These are phyloP conservation scores for Phytopythium helicoides DNA, from an alignment of 352 stramenopile genomes.

Conservation along the genomic window DNA sequence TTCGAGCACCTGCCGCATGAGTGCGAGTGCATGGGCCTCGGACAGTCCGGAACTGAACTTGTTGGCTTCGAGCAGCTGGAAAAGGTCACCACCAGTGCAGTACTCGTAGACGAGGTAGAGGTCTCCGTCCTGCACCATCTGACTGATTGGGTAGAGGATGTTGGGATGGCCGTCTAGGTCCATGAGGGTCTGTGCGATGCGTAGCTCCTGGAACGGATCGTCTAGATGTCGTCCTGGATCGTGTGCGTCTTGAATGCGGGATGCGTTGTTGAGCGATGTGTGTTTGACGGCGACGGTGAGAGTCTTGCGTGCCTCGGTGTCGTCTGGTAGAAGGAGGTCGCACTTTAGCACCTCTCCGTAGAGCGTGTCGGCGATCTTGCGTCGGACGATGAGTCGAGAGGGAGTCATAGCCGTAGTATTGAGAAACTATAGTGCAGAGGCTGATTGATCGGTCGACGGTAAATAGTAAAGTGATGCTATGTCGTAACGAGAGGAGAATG, in stretches of 20 bases:
- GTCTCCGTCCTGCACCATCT: conserved; percentile 11
- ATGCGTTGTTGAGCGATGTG: conserved; percentile 7
- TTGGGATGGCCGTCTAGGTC: conserved; percentile 12
- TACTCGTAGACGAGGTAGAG: conserved; percentile 37
- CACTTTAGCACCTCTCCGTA: conserved; percentile 29
- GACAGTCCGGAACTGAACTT: conserved; percentile 2
- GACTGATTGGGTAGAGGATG: conserved; percentile 14
- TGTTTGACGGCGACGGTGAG: conserved; percentile 26
- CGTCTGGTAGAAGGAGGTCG: conserved; percentile 5
- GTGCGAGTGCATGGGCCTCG: conserved; percentile 9
- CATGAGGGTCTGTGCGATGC: conserved; percentile 5
- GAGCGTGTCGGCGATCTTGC: conserved; percentile 20
- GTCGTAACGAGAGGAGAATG: no score
- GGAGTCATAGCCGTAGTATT: no score
- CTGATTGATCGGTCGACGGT: no score
- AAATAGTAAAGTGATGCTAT: no score
- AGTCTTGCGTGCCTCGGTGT: neutral
- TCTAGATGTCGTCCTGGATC: conserved; percentile 3
- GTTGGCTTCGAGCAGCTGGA: conserved; percentile 1
- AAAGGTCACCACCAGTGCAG: conserved; percentile 34
- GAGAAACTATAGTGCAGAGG: no score
- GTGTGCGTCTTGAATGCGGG: neutral
- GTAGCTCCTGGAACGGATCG: conserved; percentile 16
- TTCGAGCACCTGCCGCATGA: conserved; percentile 24
- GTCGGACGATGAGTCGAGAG: conserved; percentile 15